Evolutionary conservation across 805 yeast genomes (phyloP).

Genomic region (Hanseniaspora jakobsenii): DNA sequence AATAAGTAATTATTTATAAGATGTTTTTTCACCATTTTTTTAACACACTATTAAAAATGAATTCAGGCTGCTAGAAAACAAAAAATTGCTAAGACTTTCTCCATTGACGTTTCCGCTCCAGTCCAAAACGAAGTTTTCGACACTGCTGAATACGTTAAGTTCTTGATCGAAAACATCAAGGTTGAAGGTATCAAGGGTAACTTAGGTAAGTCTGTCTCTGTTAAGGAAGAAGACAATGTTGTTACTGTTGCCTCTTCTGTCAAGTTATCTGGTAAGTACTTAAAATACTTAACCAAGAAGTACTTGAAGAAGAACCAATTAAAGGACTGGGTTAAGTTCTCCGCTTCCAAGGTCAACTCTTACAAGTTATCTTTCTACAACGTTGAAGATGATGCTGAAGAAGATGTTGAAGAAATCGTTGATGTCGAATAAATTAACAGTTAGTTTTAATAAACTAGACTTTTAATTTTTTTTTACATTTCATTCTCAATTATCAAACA

Average conservation of each 20-base stretch:
- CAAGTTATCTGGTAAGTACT: conserved; percentile 99
- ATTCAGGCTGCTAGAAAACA: conserved; percentile 72
- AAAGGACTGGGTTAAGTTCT: conserved; percentile 99
- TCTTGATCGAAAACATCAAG: conserved; percentile 98
- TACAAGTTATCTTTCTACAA: conserved; percentile 99
- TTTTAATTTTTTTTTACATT: not conserved
- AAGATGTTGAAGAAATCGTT: conserved; percentile 37
- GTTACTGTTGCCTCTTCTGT: conserved; percentile 79
- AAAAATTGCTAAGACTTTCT: conserved; percentile 78
- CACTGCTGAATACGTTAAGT: conserved; percentile 94
- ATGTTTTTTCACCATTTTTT: conserved; percentile 37
- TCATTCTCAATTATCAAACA: not conserved
- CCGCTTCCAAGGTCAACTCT: conserved; percentile 76
- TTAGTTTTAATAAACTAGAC: not conserved
- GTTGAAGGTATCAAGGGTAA: conserved; percentile 93
- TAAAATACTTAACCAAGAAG: conserved; percentile 98
- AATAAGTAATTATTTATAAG: no score
- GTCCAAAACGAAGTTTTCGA: conserved; percentile 95
- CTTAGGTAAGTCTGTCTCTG: conserved; percentile 90
- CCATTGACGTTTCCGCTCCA: conserved; percentile 94
- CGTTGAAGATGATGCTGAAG: conserved; percentile 90
- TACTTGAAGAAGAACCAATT: conserved; percentile 99
- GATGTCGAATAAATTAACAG: conserved; percentile 17
- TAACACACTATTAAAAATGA: conserved; percentile 26
- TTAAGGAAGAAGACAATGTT: conserved; percentile 79